phyloP scores from a whole-genome alignment of 768 basidiomycete species.

The Lactifluus rugatus region DNA sequence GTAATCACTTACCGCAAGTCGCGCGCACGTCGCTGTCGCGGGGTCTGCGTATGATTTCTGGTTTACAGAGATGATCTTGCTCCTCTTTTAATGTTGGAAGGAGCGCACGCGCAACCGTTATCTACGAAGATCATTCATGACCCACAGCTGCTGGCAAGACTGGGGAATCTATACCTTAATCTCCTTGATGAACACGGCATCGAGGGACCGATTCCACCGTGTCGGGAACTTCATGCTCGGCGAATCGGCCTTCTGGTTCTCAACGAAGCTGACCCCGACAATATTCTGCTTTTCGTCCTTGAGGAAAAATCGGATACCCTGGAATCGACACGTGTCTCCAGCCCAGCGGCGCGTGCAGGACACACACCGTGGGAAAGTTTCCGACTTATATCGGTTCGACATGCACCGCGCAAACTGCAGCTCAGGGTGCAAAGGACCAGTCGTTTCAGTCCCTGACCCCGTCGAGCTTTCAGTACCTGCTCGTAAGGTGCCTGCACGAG shows the following conservation, averaged over 20 bases:
- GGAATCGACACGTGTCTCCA: slow-evolving; percentile 80
- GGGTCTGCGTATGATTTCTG: slow-evolving; percentile 57
- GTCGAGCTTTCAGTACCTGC: slow-evolving; percentile 28
- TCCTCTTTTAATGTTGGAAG: slow-evolving; percentile 59
- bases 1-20: slow-evolving; percentile 58
- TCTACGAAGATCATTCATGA: slow-evolving; percentile 30
- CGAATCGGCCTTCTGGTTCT: slow-evolving; percentile 47
- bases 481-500: slow-evolving; percentile 21
- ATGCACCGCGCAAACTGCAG: slow-evolving; percentile 75
- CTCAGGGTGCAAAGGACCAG: slow-evolving; percentile 45
- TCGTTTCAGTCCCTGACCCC: slow-evolving; percentile 20
- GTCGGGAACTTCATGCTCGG: slow-evolving; percentile 55
- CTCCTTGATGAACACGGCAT: slow-evolving; percentile 39
- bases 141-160: neutral
- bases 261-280: slow-evolving; percentile 60
- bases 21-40: slow-evolving; percentile 76
- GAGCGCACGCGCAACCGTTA: slow-evolving; percentile 57
- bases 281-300: slow-evolving; percentile 50
- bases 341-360: slow-evolving; percentile 83
- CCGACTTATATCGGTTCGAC: slow-evolving; percentile 66
- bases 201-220: slow-evolving; percentile 55
- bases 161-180: slow-evolving; percentile 43
- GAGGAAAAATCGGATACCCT: slow-evolving; percentile 72
- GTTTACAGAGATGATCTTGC: slow-evolving; percentile 45
- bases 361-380: slow-evolving; percentile 70